A percentile compares a stretch with the other conserved stretches of the same genome.
phyloP scores from a whole-genome alignment of 768 basidiomycete genomes.

The Suillus sp. region DNA sequence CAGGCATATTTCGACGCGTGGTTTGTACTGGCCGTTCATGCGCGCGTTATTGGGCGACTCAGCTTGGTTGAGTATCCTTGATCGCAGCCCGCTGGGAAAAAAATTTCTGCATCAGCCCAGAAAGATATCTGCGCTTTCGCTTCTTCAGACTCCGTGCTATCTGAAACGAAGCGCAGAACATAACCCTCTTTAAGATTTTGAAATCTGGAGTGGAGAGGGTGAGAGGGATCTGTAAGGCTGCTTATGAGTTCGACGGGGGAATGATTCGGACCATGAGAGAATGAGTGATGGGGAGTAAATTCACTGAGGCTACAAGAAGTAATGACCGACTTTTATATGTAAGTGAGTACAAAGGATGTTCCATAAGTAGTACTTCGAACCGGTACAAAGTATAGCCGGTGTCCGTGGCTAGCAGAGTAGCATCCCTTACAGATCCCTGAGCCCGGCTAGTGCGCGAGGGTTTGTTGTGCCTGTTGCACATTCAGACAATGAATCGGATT shows the following conservation, averaged over 20 bases:
- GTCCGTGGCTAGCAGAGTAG: too few species aligned
- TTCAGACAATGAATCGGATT: background rate
- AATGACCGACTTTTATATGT: too few species aligned
- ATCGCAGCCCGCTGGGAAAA: background rate
- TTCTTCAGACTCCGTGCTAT: conserved; percentile 21
- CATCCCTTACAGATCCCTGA: too few species aligned
- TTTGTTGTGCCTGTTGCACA: background rate
- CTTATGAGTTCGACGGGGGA: too few species aligned
- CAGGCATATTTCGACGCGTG: background rate
- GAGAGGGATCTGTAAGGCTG: conserved; percentile 24
- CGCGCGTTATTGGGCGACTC: background rate
- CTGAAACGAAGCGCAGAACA: conserved; percentile 23
- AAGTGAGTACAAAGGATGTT: too few species aligned
- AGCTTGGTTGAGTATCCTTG: background rate
- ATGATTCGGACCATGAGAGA: too few species aligned
- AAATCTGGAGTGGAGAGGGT: conserved; percentile 28
- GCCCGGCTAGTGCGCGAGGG: conserved; percentile 7
- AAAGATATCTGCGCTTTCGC: conserved; percentile 4
- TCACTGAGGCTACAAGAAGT: too few species aligned
- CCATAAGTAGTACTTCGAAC: too few species aligned
- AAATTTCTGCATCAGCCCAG: background rate
- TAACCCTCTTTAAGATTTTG: conserved; percentile 29
- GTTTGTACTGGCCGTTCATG: background rate
- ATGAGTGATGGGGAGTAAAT: too few species aligned
- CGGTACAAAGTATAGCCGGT: too few species aligned